Percentiles rank a stretch among this genome's conserved stretches.
phyloP scores from a whole-genome alignment of 1,284 basidiomycete genomes.

The Xerocomus cyaneibrunnescens region DNA sequence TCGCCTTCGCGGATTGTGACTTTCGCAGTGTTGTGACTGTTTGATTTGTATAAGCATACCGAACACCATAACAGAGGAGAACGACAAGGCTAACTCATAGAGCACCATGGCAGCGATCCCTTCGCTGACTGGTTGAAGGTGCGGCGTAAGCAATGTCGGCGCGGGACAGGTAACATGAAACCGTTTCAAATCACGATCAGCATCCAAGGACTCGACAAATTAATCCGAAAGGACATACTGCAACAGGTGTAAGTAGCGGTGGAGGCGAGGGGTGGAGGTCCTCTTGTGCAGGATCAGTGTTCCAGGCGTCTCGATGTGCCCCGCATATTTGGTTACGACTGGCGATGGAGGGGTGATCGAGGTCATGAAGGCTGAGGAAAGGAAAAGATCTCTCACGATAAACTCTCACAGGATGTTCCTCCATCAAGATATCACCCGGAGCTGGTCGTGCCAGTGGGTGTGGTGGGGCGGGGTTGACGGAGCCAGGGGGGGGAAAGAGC shows the following conservation, averaged over 20 bases:
- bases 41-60: neutral
- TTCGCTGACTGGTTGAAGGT: slow-evolving; percentile 44
- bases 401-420: too few species aligned
- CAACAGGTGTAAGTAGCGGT: slow-evolving; percentile 45
- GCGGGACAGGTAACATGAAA: slow-evolving; percentile 45
- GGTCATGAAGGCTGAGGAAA: too few species aligned
- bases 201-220: neutral
- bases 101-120: slow-evolving; percentile 68
- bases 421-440: too few species aligned
- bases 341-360: too few species aligned
- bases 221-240: slow-evolving; percentile 23
- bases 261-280: slow-evolving; percentile 37
- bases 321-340: slow-evolving; percentile 74
- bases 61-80: neutral
- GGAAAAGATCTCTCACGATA: too few species aligned
- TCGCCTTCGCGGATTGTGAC: slow-evolving; percentile 84
- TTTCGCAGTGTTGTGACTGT: slow-evolving; percentile 74
- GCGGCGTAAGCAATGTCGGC: slow-evolving; percentile 39
- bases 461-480: too few species aligned
- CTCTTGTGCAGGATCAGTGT: slow-evolving; percentile 38
- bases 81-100: slow-evolving; percentile 61
- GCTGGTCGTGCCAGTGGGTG: too few species aligned
- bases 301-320: slow-evolving; percentile 56
- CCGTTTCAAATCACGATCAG: slow-evolving; percentile 24
- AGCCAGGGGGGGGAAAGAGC: too few species aligned